A percentile compares a stretch with the other conserved stretches of the same genome.
Conservation (phyloP, 2,329 filamentous ascomycete genomes). For the Hypoxylon sp. region DNA sequence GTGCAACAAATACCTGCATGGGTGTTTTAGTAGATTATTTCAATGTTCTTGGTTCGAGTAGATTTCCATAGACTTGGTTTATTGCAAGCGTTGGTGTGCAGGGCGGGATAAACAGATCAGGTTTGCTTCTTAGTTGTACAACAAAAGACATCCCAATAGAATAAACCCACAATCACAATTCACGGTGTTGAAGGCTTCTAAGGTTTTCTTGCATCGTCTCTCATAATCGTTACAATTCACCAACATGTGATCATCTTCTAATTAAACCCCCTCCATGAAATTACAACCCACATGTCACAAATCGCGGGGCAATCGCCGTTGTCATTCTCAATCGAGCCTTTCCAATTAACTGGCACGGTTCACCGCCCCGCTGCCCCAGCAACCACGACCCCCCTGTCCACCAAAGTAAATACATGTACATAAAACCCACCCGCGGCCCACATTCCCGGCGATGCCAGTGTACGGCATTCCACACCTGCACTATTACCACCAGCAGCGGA, state of each 20-base stretch:
- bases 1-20: background rate
- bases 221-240: background rate
- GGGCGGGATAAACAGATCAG: background rate
- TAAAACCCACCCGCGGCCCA: slow-evolving; percentile 28
- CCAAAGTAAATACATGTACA: slow-evolving; percentile 43
- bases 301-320: slow-evolving; percentile 16
- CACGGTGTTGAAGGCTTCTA: background rate
- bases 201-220: background rate
- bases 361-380: slow-evolving; percentile 18
- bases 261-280: background rate
- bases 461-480: slow-evolving; percentile 47
- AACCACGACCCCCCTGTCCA: slow-evolving; percentile 21
- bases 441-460: slow-evolving; percentile 38
- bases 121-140: background rate
- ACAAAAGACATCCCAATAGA: background rate
- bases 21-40: too few relatives aligned
- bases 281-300: slow-evolving; percentile 10
- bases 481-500: slow-evolving; percentile 41
- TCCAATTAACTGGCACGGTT: background rate
- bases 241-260: background rate
- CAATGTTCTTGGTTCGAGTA: background rate
- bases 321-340: background rate
- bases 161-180: background rate
- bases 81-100: slow-evolving; percentile 5
- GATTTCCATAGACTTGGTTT: background rate